Evolutionary conservation across 108 stramenopile genomes (phyloP).

Genomic region (Bacterosira constricta): DNA sequence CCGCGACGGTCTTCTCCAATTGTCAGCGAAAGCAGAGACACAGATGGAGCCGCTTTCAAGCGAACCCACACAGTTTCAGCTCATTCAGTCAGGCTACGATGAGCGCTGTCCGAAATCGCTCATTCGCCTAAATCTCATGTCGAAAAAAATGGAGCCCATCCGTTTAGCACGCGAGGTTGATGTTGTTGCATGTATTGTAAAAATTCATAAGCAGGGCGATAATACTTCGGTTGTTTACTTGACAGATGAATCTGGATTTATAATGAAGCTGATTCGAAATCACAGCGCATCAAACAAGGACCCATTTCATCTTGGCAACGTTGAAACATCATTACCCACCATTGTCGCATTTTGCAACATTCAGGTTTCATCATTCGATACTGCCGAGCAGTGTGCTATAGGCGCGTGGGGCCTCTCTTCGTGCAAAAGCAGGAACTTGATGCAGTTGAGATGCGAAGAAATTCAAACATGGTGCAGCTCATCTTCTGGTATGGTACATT

Average conservation of each 20-base stretch:
- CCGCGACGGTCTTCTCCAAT: conserved; percentile 57
- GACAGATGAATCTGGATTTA: conserved; percentile 57
- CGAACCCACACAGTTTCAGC: conserved; percentile 17
- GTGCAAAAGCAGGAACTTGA: conserved; percentile 37
- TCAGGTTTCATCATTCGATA: conserved; percentile 59
- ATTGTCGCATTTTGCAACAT: conserved; percentile 63
- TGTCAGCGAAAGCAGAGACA: conserved; percentile 60
- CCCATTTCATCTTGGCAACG: conserved; percentile 24
- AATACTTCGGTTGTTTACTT: conserved; percentile 36
- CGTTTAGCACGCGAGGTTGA: conserved; percentile 36
- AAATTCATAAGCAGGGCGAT: conserved; percentile 10
- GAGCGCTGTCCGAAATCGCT: conserved; percentile 48
- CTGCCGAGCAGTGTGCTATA: conserved; percentile 62
- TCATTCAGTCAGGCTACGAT: conserved; percentile 31
- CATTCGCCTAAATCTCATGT: conserved; percentile 51
- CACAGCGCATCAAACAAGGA: conserved; percentile 25
- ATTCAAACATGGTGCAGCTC: conserved; percentile 48
- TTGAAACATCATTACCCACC: conserved; percentile 9
- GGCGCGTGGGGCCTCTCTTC: conserved; percentile 45
- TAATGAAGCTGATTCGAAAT: conserved; percentile 31
- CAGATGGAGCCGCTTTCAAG: conserved; percentile 31
- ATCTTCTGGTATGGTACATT: conserved; percentile 9
- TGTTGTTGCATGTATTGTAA: conserved; percentile 45
- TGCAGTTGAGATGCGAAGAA: conserved; percentile 20
- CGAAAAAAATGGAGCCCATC: conserved; percentile 29